Percentiles rank a stretch among this genome's conserved stretches.
phyloP scores from a whole-genome alignment of 306 rosid species.

The Vigna angularis region DNA sequence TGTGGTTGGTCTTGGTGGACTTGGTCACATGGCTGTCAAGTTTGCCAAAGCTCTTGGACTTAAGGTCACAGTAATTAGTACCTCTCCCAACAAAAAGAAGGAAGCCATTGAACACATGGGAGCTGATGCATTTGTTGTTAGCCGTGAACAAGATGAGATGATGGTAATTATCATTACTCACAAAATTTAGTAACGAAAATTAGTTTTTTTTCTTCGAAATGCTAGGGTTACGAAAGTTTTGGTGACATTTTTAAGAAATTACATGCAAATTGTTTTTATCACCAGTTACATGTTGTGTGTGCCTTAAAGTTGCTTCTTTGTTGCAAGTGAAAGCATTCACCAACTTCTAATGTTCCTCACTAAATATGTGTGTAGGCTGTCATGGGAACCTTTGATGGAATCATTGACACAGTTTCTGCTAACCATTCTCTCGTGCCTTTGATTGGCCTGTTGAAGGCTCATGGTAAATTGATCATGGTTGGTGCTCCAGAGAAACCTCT shows the following conservation, averaged over 20 bases:
- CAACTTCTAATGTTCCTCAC: neutral
- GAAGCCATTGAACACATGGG: constrained; percentile 56
- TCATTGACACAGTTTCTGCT: constrained; percentile 63
- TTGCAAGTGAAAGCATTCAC: neutral
- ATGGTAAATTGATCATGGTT: constrained; percentile 62
- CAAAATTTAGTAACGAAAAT: neutral
- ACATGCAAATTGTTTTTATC: neutral
- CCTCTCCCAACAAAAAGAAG: constrained; percentile 60
- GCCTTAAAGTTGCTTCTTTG: neutral
- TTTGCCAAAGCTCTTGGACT: constrained; percentile 67
- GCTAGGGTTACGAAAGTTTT: neutral
- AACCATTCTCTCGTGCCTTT: constrained; percentile 53
- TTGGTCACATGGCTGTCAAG: constrained; percentile 69
- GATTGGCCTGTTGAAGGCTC: constrained; percentile 49
- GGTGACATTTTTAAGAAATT: neutral
- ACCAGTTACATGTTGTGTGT: neutral
- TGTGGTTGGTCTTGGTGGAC: constrained; percentile 69
- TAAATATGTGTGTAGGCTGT: constrained; percentile 40
- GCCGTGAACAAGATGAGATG: constrained; percentile 55
- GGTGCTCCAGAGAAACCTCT: constrained; percentile 59
- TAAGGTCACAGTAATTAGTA: constrained; percentile 64
- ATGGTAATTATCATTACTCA: constrained; percentile 26
- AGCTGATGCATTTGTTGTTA: constrained; percentile 63
- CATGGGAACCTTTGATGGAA: constrained; percentile 58
- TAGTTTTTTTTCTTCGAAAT: neutral